Evolutionary conservation across 164 flowering plant genomes (phyloP).

Genomic region (Liquidambar formosana): DNA sequence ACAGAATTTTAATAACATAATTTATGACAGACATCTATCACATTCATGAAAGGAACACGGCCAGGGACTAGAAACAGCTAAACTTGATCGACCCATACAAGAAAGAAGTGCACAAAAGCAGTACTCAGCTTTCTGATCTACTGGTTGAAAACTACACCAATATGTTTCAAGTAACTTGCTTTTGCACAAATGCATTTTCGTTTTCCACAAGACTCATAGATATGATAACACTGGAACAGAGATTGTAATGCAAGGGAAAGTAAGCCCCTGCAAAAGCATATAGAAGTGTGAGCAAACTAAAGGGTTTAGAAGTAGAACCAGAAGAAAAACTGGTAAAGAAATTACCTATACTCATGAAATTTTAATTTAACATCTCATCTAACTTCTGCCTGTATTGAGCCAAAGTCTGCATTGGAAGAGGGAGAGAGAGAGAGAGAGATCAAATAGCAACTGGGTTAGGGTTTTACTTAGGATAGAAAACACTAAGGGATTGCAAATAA

Average conservation of each 20-base stretch:
- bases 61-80: slow-evolving; percentile 11
- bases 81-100: background rate
- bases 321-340: background rate
- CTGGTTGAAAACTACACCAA: background rate
- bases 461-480: too few species aligned
- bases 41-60: background rate
- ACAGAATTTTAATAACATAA: slow-evolving; percentile 5
- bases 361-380: slow-evolving; percentile 76
- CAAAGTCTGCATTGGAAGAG: slow-evolving; percentile 58
- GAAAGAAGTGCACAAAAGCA: slow-evolving; percentile 1
- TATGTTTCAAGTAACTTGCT: background rate
- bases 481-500: too few species aligned
- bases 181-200: background rate
- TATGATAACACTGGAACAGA: background rate
- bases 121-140: background rate
- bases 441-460: too few species aligned
- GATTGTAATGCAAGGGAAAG: background rate
- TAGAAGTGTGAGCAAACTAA: background rate
- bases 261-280: slow-evolving; percentile 16
- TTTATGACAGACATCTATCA: background rate
- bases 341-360: slow-evolving; percentile 21
- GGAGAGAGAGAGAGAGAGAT: background rate
- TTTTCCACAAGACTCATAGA: background rate
- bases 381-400: slow-evolving; percentile 94
- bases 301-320: background rate